Evolutionary conservation across 768 basidiomycete genomes (phyloP), one percentile per base, ranked within the genome.

Genomic region (Cystoderma amianthinum): DNA sequence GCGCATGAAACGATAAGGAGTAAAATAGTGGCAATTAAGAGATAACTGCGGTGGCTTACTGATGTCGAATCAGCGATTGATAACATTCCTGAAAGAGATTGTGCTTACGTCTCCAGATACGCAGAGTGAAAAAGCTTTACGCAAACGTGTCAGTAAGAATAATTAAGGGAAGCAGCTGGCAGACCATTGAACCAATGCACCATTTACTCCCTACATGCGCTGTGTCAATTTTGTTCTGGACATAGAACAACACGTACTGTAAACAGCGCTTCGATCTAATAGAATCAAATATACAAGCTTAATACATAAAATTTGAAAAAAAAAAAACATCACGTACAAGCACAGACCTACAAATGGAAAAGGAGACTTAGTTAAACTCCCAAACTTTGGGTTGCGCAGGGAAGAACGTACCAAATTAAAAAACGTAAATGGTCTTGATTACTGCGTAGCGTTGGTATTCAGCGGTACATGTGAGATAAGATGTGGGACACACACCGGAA

Each of bases 111-210:
- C 57, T 63, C 62, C 69, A 80, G 2, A 80, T 60, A 1, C 77
- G 72, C 46, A 65, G 55, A 1, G 64, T 52, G 44, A 78, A 64
- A 57, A 78, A 80, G 28, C 71, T 75, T n/a, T n/a, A 30, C 6
- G 28, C 30, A 15, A 32, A 24, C 16, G n/a, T n/a, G n/a, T n/a
- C n/a, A n/a, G n/a, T n/a, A n/a, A n/a, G n/a, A n/a, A n/a, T n/a
- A n/a, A n/a, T n/a, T n/a, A n/a, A n/a, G n/a, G n/a, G n/a, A n/a
- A n/a, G n/a, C n/a, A n/a, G n/a, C n/a, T n/a, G 12, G 55, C 63
- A 25, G 22, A 71, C 72, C 61, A 64, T 57, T 80, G 79, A 4
- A 79, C 77, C 15, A 76, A 53, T 30, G 67, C 57, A 4, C 67
- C 72, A 10, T 72, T 76, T n/a, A 75, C 48, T 3, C 71, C 76